phyloP scores from a whole-genome alignment of 148 eudicot genomes.

The Talinum fruticosum region DNA sequence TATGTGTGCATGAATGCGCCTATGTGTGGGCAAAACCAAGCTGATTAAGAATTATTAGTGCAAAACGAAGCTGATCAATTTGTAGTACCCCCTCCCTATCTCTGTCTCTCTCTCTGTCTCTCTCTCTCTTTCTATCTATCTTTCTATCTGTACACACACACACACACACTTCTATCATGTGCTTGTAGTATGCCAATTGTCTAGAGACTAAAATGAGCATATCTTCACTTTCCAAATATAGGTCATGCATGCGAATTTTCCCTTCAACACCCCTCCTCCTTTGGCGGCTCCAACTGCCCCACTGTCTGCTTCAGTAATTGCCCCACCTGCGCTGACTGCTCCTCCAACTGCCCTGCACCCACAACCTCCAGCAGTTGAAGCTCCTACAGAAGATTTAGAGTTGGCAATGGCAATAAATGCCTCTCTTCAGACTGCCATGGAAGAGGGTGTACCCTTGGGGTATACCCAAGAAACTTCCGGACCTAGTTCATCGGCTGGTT shows the following conservation, averaged over 20 bases:
- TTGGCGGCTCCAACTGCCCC: conserved; percentile 23
- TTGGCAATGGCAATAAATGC: conserved; percentile 72
- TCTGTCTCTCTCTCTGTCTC: no score
- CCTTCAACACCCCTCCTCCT: conserved; percentile 50
- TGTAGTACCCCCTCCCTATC: no score
- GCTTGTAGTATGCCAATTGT: not conserved
- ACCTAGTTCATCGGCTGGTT: conserved; percentile 36
- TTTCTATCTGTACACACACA: no score
- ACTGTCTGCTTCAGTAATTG: conserved; percentile 18
- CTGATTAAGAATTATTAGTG: no score
- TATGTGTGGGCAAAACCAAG: no score
- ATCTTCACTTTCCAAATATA: conserved; percentile 20
- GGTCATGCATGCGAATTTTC: conserved; percentile 66
- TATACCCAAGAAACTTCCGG: conserved; percentile 20
- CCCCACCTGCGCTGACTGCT: conserved; percentile 26
- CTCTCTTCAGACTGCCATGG: conserved; percentile 61
- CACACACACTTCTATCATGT: not conserved
- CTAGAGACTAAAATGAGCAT: not conserved
- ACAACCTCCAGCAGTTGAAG: conserved; percentile 10
- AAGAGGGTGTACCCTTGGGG: conserved; percentile 34
- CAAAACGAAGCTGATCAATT: no score
- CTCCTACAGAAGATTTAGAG: conserved; percentile 50
- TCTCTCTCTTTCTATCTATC: no score
- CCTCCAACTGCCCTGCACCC: conserved; percentile 20
- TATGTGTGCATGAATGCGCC: no score